Conservation (phyloP, 2,329 filamentous ascomycete genomes). For the Cytospora piceicola region DNA sequence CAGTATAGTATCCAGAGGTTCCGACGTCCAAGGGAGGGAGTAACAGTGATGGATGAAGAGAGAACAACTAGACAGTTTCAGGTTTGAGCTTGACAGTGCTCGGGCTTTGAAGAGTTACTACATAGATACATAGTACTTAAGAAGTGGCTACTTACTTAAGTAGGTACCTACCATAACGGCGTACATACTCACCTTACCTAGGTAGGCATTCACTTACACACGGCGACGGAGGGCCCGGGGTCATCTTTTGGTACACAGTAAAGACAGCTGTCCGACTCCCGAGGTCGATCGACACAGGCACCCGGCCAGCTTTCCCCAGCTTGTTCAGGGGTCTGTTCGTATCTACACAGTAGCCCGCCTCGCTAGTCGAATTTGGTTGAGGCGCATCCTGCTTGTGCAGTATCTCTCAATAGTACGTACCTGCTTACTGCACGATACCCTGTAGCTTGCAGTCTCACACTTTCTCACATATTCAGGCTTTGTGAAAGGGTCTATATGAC, state of each 20-base stretch:
- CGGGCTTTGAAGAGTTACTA: neutral
- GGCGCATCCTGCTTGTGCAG: neutral
- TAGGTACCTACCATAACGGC: neutral
- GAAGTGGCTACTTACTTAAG: no score
- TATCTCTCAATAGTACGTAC: neutral
- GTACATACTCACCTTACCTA: neutral
- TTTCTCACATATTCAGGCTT: neutral
- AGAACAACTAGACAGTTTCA: conserved; percentile 16
- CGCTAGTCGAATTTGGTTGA: neutral
- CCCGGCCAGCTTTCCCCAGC: conserved; percentile 12
- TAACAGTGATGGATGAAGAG: conserved; percentile 6
- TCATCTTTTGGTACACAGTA: neutral
- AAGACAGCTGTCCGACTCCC: conserved; percentile 1
- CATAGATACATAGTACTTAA: neutral
- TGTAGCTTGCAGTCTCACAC: neutral
- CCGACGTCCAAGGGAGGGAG: conserved; percentile 7
- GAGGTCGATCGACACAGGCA: neutral
- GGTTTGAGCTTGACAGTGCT: conserved; percentile 1
- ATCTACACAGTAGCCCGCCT: conserved; percentile 9
- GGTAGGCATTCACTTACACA: neutral
- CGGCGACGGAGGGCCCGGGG: neutral
- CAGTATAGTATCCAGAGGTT: neutral
- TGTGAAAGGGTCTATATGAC: neutral
- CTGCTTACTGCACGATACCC: neutral
- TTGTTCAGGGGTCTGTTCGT: neutral